These are phyloP conservation scores for Apiospora malaysiana DNA, from an alignment of 2,329 filamentous ascomycete species.

Conservation along the genomic window DNA sequence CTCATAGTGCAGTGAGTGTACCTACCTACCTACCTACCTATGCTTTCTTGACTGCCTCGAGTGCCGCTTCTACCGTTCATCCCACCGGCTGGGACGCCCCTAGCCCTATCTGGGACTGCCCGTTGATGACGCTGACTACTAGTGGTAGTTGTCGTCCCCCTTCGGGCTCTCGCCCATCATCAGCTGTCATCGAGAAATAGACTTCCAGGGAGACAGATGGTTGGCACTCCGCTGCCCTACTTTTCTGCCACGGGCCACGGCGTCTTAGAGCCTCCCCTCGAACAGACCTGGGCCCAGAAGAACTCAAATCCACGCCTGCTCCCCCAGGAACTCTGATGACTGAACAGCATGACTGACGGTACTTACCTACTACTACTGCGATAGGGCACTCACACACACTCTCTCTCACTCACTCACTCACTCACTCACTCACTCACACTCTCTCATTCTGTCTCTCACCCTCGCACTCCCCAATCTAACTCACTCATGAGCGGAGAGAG, in stretches of 20 bases:
- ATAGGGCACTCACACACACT: too few relatives aligned
- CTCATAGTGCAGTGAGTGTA: too few relatives aligned
- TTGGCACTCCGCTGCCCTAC: constrained; percentile 7
- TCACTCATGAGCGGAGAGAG: background rate
- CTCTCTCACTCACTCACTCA: too few relatives aligned
- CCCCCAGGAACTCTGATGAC: background rate
- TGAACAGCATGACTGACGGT: background rate
- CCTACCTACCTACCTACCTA: too few relatives aligned
- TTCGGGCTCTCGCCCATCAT: constrained; percentile 21
- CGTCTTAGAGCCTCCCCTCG: constrained; percentile 8
- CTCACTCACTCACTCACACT: too few relatives aligned
- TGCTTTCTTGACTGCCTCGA: background rate
- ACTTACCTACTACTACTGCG: too few relatives aligned
- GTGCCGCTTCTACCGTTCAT: constrained; percentile 18
- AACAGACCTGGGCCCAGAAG: constrained; percentile 15
- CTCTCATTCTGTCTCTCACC: too few relatives aligned
- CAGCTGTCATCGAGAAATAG: constrained; percentile 24
- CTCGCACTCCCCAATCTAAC: too few relatives aligned
- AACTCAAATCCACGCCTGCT: constrained; percentile 9
- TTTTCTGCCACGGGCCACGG: constrained; percentile 9
- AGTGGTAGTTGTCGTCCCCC: constrained; percentile 21
- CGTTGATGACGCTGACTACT: constrained; percentile 20
- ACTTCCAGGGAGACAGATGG: constrained; percentile 12
- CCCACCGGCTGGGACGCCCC: constrained; percentile 15
- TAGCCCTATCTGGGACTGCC: constrained; percentile 19